Conservation (phyloP, 1,284 basidiomycete species). For the Pisolithus thermaeus region DNA sequence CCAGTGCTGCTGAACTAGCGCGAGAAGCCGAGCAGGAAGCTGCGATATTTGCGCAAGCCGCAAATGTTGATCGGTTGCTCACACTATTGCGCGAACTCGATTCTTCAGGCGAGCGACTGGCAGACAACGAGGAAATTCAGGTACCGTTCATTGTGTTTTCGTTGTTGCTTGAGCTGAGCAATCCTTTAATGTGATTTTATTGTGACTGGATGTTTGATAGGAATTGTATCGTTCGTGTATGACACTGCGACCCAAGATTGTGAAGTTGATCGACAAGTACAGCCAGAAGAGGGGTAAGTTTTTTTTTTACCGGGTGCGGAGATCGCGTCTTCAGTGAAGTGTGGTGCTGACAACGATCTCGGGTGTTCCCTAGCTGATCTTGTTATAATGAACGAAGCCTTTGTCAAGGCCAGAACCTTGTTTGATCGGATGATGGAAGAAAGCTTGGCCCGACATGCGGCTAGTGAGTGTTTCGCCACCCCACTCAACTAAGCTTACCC, state of each 20-base stretch:
- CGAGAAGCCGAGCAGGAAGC: constrained; percentile 88
- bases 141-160: constrained; percentile 29
- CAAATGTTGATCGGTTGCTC: constrained; percentile 84
- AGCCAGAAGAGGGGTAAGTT: constrained; percentile 80
- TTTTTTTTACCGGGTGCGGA: background rate
- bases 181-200: too few species aligned
- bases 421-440: constrained; percentile 93
- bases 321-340: background rate
- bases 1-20: constrained; percentile 72
- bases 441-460: constrained; percentile 71
- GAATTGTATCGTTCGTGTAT: constrained; percentile 91
- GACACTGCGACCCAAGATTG: constrained; percentile 88
- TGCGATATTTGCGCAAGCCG: constrained; percentile 77
- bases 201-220: constrained; percentile 30
- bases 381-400: constrained; percentile 86
- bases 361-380: constrained; percentile 58
- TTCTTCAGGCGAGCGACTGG: constrained; percentile 76
- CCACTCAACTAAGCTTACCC: constrained; percentile 9
- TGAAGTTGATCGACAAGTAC: constrained; percentile 96
- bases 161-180: too few species aligned
- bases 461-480: constrained; percentile 32
- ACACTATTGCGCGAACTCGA: constrained; percentile 78
- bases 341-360: constrained; percentile 1
- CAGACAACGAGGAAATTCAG: constrained; percentile 94
- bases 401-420: constrained; percentile 75